These are phyloP conservation scores for Solanum virginianum DNA, from an alignment of 257 asterid species.

Conservation along the genomic window DNA sequence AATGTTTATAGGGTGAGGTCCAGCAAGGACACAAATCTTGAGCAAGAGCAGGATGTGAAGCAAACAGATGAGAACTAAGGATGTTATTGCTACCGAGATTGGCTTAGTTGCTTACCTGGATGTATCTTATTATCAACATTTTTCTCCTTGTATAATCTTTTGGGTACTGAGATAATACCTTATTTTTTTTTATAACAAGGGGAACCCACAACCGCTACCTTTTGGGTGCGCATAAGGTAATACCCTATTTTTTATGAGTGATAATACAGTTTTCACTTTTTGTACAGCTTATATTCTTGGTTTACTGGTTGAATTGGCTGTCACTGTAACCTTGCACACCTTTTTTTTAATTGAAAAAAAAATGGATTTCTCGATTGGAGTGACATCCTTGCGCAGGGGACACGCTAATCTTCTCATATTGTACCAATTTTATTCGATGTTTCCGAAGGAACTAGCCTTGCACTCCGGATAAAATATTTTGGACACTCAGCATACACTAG, in stretches of 20 bases:
- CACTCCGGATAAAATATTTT: slow-evolving; percentile 29
- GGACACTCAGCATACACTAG: slow-evolving; percentile 8
- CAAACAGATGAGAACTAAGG: neutral
- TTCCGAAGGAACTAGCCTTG: neutral
- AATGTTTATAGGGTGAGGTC: neutral
- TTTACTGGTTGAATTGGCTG: neutral
- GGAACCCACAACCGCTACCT: too few relatives aligned
- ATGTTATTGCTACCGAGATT: neutral
- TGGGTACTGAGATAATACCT: neutral
- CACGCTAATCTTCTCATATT: neutral
- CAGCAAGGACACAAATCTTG: neutral
- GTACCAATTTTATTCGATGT: neutral
- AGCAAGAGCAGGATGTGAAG: neutral
- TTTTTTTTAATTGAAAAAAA: neutral
- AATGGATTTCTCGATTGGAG: neutral
- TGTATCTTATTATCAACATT: neutral
- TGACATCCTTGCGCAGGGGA: neutral
- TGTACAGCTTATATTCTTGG: neutral
- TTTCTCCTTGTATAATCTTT: neutral
- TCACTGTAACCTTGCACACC: neutral
- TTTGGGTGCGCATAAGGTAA: too few relatives aligned
- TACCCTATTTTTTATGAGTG: neutral
- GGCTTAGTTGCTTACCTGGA: neutral
- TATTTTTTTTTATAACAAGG: neutral
- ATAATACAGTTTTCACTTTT: neutral